These are phyloP conservation scores for Tephrocybe sp. DNA, from an alignment of 768 basidiomycete species.

Conservation along the genomic window DNA sequence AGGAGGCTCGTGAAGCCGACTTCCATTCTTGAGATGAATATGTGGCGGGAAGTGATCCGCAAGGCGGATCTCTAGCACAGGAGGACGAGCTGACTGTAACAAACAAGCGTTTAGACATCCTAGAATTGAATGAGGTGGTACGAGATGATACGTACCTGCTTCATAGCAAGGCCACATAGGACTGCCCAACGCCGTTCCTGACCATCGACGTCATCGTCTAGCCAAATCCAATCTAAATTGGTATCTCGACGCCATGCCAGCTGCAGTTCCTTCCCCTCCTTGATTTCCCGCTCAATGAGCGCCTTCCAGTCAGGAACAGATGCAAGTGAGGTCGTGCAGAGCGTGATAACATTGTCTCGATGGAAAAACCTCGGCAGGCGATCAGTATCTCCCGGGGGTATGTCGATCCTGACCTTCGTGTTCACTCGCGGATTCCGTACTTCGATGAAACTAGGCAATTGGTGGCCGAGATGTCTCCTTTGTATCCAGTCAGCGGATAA, in stretches of 20 bases:
- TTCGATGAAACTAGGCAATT: constrained; percentile 66
- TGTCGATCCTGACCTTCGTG: constrained; percentile 64
- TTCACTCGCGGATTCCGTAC: constrained; percentile 67
- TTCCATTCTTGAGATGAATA: constrained; percentile 42
- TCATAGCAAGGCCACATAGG: constrained; percentile 71
- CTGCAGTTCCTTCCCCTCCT: constrained; percentile 56
- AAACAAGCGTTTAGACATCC: not conserved
- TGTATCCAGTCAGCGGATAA: not conserved
- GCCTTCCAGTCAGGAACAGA: constrained; percentile 59
- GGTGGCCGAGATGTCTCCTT: constrained; percentile 73
- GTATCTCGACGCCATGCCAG: constrained; percentile 77
- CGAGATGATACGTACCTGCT: constrained; percentile 53
- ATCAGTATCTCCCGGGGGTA: constrained; percentile 47
- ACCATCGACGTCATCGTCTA: constrained; percentile 63
- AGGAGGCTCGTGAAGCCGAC: constrained; percentile 67
- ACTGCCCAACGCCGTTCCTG: constrained; percentile 66
- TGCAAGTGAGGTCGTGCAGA: constrained; percentile 57
- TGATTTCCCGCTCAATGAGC: constrained; percentile 51
- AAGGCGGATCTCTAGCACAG: constrained; percentile 71
- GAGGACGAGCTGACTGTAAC: constrained; percentile 33
- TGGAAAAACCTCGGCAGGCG: constrained; percentile 52
- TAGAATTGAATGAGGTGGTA: not conserved
- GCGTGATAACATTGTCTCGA: constrained; percentile 56
- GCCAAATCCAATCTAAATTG: constrained; percentile 85
- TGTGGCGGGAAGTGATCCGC: constrained; percentile 62